Base-by-base conservation (phyloP, 768 basidiomycete species). In the Boletus insuetus region DNA sequence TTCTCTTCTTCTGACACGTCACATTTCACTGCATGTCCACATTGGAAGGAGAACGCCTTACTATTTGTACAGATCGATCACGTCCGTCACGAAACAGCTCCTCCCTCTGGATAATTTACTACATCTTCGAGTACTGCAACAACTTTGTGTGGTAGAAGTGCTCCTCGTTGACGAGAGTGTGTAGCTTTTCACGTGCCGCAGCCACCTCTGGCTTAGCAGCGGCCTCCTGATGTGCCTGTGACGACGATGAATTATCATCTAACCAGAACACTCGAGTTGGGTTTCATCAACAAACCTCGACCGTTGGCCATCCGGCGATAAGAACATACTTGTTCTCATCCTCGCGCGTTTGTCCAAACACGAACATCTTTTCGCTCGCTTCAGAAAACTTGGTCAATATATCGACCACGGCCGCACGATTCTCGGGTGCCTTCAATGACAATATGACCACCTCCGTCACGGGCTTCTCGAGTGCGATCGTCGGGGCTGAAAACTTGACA, bases 351-450 rank as follows among this genome's bases (percentile, higher is more conserved):
- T 58, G 46, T 29, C 68, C 69, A 24, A 58, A 71, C 11, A 63
- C 61, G 9, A 67, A 7, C 9, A 6, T 40, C 34, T 60, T 45
- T 26, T 35, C 34, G 22, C n/a, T 63, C 3, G 17, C 48, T 6
- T 67, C 56, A 0, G 60, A 60, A 24, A 63, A 7, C 50, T 47
- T 38, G 29, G 54, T 22, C 45, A 67, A 29, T 12, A 61, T 52
- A 0, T 58, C 52, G 11, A 56, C 55, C 1, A 65, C 56, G 16
- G 48, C 8, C 3, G 37, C 55, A 6, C 68, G 69, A 38, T 69
- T 53, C 49, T 59, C 68, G 2, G 62, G 54, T 8, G 51, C 39
- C n/a, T 71, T 69, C 46, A 69, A 43, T 2, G 60, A 56, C 34
- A 61, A 9, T 19, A 67, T 11, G 26, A 43, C 3, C 11, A 69